Percentiles rank a stretch among this genome's conserved stretches.
These are phyloP conservation scores for Ustilago shanxiensis DNA, from an alignment of 1,284 basidiomycete genomes.

Conservation along the genomic window DNA sequence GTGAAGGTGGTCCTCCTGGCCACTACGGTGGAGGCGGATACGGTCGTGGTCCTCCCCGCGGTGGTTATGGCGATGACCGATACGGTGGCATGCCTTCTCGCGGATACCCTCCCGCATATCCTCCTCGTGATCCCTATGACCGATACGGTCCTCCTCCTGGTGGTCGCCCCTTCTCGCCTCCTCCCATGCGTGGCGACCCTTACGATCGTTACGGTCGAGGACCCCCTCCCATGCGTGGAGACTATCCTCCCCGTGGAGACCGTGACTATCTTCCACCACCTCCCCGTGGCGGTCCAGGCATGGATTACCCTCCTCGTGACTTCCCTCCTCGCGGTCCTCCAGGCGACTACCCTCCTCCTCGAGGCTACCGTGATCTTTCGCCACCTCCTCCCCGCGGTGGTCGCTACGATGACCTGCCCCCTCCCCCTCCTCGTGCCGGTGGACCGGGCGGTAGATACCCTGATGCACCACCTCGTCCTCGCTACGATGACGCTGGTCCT, in stretches of 20 bases:
- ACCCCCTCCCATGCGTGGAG: slow-evolving; percentile 47
- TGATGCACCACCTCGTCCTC: slow-evolving; percentile 41
- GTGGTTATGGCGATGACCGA: slow-evolving; percentile 72
- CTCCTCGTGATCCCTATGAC: slow-evolving; percentile 68
- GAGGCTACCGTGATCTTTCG: slow-evolving; percentile 48
- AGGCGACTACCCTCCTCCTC: slow-evolving; percentile 57
- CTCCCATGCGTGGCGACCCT: slow-evolving; percentile 51
- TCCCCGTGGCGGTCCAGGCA: slow-evolving; percentile 41
- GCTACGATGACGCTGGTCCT: slow-evolving; percentile 50
- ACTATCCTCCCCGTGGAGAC: slow-evolving; percentile 50
- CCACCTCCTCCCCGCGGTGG: slow-evolving; percentile 51
- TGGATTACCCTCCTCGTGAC: slow-evolving; percentile 59
- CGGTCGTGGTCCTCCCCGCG: slow-evolving; percentile 42
- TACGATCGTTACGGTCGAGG: slow-evolving; percentile 52
- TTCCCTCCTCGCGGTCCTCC: slow-evolving; percentile 56
- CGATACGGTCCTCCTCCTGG: slow-evolving; percentile 66
- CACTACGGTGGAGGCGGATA: slow-evolving; percentile 52
- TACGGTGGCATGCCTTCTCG: slow-evolving; percentile 81
- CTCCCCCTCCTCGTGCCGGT: slow-evolving; percentile 49
- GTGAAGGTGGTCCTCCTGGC: slow-evolving; percentile 71
- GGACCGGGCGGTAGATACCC: slow-evolving; percentile 42
- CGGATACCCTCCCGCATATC: slow-evolving; percentile 61
- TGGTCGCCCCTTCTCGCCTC: slow-evolving; percentile 49
- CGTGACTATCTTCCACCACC: slow-evolving; percentile 49
- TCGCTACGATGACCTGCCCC: slow-evolving; percentile 56